These are phyloP conservation scores for Piper longum DNA, from an alignment of 164 flowering plant species.

Conservation along the genomic window DNA sequence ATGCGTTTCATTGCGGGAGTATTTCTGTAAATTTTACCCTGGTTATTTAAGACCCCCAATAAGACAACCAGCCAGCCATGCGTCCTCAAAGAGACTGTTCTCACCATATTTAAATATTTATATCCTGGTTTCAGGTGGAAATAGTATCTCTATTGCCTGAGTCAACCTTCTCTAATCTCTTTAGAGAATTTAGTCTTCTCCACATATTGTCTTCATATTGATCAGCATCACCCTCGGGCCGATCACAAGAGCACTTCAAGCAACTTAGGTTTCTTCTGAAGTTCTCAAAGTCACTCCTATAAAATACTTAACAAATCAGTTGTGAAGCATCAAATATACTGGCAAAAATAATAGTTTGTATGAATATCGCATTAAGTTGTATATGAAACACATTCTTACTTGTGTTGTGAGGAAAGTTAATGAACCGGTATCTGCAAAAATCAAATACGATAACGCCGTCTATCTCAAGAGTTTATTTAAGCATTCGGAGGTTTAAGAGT, in stretches of 20 bases:
- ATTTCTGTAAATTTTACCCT: no score
- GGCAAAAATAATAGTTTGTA: neutral
- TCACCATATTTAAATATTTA: no score
- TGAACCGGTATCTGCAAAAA: conserved; percentile 45
- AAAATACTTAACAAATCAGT: neutral
- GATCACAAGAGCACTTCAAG: conserved; percentile 45
- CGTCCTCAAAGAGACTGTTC: no score
- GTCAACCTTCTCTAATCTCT: neutral
- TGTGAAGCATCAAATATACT: neutral
- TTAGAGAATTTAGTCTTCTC: conserved; percentile 12
- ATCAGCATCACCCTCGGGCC: conserved; percentile 23
- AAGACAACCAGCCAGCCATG: no score
- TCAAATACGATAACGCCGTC: neutral
- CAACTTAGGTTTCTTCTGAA: conserved; percentile 45
- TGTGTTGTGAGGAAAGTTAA: conserved; percentile 75
- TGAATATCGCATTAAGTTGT: neutral
- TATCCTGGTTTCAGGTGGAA: no score
- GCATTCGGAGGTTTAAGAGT: neutral
- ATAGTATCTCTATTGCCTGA: no score
- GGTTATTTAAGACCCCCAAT: no score
- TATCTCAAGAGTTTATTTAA: neutral
- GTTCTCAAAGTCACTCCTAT: conserved; percentile 73
- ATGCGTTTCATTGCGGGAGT: no score
- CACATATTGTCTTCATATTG: conserved; percentile 35
- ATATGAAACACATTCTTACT: conserved; percentile 30